phyloP scores from a whole-genome alignment of 108 stramenopile species.

The Skeletonema costatum region DNA sequence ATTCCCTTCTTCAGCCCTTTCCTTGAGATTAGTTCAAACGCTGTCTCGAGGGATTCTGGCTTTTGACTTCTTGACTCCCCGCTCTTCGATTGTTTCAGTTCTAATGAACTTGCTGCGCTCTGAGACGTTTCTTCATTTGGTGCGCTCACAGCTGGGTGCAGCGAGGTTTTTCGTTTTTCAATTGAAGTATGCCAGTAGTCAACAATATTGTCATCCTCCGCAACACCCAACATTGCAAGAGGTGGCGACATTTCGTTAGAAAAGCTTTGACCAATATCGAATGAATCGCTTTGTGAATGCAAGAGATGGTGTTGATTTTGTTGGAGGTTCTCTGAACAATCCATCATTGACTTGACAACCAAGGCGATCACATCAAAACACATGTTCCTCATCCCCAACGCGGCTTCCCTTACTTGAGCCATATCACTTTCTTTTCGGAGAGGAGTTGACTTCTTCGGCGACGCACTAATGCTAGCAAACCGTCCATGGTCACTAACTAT shows the following conservation, averaged over 20 bases:
- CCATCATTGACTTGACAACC: conserved; percentile 65
- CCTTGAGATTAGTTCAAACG: conserved; percentile 76
- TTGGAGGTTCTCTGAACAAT: conserved; percentile 40
- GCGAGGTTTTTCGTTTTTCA: conserved; percentile 44
- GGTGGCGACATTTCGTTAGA: conserved; percentile 29
- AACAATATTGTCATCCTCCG: conserved; percentile 48
- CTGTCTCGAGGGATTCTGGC: conserved; percentile 57
- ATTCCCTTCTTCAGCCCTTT: conserved; percentile 93
- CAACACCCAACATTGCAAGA: conserved; percentile 15
- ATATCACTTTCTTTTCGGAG: conserved; percentile 16
- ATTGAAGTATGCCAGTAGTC: conserved; percentile 67
- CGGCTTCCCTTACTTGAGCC: conserved; percentile 60
- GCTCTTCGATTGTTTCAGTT: conserved; percentile 20
- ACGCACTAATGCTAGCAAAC: conserved; percentile 35
- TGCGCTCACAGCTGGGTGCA: conserved; percentile 4
- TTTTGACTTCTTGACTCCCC: conserved; percentile 37
- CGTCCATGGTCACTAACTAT: conserved; percentile 73
- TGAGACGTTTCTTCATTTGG: neutral
- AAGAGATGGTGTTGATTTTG: conserved; percentile 26
- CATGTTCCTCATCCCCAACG: conserved; percentile 62
- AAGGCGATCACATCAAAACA: conserved; percentile 71
- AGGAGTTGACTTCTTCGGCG: conserved; percentile 22
- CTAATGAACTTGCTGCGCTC: neutral
- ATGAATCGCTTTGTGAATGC: conserved; percentile 16
- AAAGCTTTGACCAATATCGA: conserved; percentile 7